phyloP scores from a whole-genome alignment of 179 eudicot genomes.

The Heliamphora pulchella region DNA sequence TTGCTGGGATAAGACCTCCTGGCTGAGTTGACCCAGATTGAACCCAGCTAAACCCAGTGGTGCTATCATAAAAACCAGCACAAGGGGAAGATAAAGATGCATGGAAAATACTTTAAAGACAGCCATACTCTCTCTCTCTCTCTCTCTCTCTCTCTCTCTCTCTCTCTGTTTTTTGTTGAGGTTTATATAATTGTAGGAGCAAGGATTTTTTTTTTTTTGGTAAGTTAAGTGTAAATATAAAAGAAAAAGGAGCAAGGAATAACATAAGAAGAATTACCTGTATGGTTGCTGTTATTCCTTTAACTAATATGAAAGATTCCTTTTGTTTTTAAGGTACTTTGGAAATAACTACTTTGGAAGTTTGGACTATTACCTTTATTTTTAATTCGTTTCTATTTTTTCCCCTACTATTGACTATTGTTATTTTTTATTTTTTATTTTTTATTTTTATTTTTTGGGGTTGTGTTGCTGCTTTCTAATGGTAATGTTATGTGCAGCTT shows the following conservation, averaged over 20 bases:
- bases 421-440: too few species aligned
- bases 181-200: neutral
- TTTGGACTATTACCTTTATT: neutral
- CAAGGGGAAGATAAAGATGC: neutral
- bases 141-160: neutral
- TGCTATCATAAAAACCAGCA: neutral
- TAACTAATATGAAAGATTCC: neutral
- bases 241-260: neutral
- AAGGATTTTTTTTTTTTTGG: neutral
- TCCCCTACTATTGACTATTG: neutral
- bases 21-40: slow-evolving; percentile 10
- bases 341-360: neutral
- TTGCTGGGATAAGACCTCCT: slow-evolving; percentile 30
- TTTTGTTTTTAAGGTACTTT: neutral
- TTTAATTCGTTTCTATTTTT: neutral
- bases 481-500: neutral
- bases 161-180: neutral
- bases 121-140: neutral
- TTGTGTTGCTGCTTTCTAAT: too few species aligned
- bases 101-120: neutral
- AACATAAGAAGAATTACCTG: slow-evolving; percentile 7
- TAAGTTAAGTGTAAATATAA: neutral
- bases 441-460: too few species aligned
- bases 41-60: neutral
- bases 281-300: neutral